Percentiles rank a stretch among this genome's conserved stretches.
Evolutionary conservation across 352 stramenopile species (phyloP).

Genomic region (Pythium aristosporum): DNA sequence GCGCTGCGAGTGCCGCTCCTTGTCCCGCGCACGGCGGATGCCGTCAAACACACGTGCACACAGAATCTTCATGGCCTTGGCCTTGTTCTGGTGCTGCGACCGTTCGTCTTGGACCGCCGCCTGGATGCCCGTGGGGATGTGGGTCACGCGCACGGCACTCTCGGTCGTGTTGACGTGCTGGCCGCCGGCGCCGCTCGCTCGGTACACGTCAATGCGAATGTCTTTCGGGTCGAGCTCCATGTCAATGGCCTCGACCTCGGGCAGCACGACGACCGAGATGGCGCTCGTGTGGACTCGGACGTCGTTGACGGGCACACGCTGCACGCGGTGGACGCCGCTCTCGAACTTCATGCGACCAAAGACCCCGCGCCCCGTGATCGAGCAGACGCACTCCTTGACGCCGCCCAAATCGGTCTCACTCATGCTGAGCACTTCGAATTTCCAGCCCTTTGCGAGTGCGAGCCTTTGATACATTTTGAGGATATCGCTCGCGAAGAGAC

Average conservation of each 20-base stretch:
- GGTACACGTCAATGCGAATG: constrained; percentile 97
- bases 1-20: constrained; percentile 60
- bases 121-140: constrained; percentile 95
- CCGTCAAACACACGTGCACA: constrained; percentile 95
- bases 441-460: constrained; percentile 81
- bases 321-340: constrained; percentile 96
- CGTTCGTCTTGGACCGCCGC: constrained; percentile 93
- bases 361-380: constrained; percentile 68
- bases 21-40: constrained; percentile 71
- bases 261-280: constrained; percentile 97
- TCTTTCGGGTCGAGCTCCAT: constrained; percentile 93
- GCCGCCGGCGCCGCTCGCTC: constrained; percentile 94
- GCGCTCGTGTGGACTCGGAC: constrained; percentile 97
- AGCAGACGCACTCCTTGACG: constrained; percentile 80
- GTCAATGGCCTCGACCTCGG: constrained; percentile 86
- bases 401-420: constrained; percentile 84
- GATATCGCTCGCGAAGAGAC: constrained; percentile 94
- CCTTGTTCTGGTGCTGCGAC: constrained; percentile 98
- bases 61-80: constrained; percentile 97
- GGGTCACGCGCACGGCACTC: constrained; percentile 95
- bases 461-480: constrained; percentile 94
- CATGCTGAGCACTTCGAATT: constrained; percentile 89
- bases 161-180: constrained; percentile 99
- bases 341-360: constrained; percentile 99
- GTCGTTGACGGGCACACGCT: constrained; percentile 97